Evolutionary conservation across 805 yeast genomes (phyloP), one percentile per base, ranked within the genome.

Genomic region (Ogataea minuta): DNA sequence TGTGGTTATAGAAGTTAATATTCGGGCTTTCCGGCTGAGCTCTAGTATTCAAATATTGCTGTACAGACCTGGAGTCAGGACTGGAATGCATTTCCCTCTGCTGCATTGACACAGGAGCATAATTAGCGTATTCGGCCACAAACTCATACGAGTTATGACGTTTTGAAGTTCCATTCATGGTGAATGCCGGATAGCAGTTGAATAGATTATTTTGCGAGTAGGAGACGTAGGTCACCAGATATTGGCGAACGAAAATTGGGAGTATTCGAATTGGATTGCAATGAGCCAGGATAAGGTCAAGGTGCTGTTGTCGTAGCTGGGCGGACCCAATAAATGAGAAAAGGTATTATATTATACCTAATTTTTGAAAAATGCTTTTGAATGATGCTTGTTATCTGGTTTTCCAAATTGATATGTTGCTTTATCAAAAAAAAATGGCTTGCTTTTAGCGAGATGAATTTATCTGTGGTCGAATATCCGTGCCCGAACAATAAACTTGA

Each of bases 351-450:
- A 16, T 16, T 24, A 14, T 10, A 16, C 13, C 11, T 8, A 17
- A 16, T 21, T n/a, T 14, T 11, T 25, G 8, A 23, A 20, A 11
- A 31, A 11, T 15, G 29, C 36, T 39, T 17, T 39, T 29, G 26
- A 31, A 28, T 20, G 24, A 21, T 20, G 19, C 12, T 27, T 26
- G 25, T 43, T 35, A 43, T 43, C 43, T 43, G 47, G 41, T 35
- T 36, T 32, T 40, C 36, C 29, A 30, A 30, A 13, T 30, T 27
- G 34, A 35, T 39, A 39, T 32, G 34, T 43, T 38, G 36, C 41
- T 35, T 36, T 32, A 41, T 41, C 41, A 28, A 41, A 41, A 41
- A 36, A 39, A 44, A 40, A 41, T 45, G 48, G 48, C 48, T 45
- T 45, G 48, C 48, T 45, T 45, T 38, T 35, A 21, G 28, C 34